phyloP scores from a whole-genome alignment of 768 basidiomycete genomes.

The Kwoniella sp. region DNA sequence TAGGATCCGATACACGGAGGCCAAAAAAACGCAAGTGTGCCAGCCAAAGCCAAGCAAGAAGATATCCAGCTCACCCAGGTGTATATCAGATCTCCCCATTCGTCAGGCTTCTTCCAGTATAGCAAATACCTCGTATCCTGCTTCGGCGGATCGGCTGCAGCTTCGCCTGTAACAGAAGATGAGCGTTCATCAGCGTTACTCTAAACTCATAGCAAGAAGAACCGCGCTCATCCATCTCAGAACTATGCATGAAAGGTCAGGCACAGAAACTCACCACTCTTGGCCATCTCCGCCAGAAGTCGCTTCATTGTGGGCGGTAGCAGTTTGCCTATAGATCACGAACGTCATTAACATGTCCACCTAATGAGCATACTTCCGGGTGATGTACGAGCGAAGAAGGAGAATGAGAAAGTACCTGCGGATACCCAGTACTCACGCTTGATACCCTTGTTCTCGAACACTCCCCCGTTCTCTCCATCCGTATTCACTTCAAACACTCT shows the following conservation, averaged over 20 bases:
- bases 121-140: slow-evolving; percentile 52
- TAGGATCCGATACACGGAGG: no score
- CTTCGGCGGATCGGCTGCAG: slow-evolving; percentile 49
- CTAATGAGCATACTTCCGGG: no score
- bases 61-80: slow-evolving; percentile 56
- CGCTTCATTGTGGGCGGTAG: slow-evolving; percentile 36
- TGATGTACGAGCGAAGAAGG: no score
- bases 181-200: no score
- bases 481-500: slow-evolving; percentile 50
- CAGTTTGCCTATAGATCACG: slow-evolving; percentile 38
- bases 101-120: slow-evolving; percentile 58
- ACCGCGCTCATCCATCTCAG: background rate
- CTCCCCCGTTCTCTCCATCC: slow-evolving; percentile 36
- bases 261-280: slow-evolving; percentile 40
- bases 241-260: background rate
- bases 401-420: no score
- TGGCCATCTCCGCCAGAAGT: slow-evolving; percentile 45
- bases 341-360: background rate
- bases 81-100: slow-evolving; percentile 57
- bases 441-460: slow-evolving; percentile 53
- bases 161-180: slow-evolving; percentile 33
- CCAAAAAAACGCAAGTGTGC: no score
- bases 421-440: slow-evolving; percentile 51
- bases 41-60: no score
- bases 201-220: background rate